Percentiles rank a stretch among this genome's conserved stretches.
Evolutionary conservation across 805 yeast species (phyloP).

Genomic region (Sungouiella thailandica): DNA sequence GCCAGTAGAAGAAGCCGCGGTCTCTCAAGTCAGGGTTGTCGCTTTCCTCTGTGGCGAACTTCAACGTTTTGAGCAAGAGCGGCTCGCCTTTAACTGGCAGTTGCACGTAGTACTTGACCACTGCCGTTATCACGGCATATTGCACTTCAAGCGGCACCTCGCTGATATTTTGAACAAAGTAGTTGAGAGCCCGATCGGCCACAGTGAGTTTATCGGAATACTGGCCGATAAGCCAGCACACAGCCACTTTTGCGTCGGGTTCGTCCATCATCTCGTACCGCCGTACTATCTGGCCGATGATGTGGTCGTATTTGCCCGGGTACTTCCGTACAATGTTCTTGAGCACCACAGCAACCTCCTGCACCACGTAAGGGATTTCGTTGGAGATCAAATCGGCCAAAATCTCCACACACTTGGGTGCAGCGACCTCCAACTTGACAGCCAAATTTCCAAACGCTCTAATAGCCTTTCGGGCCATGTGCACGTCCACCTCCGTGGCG

Average conservation of each 20-base stretch:
- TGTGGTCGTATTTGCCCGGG: conserved; percentile 48
- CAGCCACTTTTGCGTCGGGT: conserved; percentile 70
- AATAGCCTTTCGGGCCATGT: conserved; percentile 83
- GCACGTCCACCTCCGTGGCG: conserved; percentile 80
- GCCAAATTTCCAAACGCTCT: conserved; percentile 89
- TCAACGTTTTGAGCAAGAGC: conserved; percentile 54
- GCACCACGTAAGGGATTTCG: conserved; percentile 68
- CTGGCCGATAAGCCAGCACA: conserved; percentile 83
- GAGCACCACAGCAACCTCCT: conserved; percentile 73
- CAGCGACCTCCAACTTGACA: conserved; percentile 60
- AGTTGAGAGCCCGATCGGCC: conserved; percentile 35
- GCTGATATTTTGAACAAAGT: conserved; percentile 41
- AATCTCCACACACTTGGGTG: conserved; percentile 59
- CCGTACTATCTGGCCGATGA: conserved; percentile 23
- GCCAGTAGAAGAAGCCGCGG: conserved; percentile 82
- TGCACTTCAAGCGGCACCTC: conserved; percentile 76
- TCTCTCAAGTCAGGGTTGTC: conserved; percentile 85
- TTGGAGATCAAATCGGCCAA: conserved; percentile 56
- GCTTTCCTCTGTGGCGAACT: conserved; percentile 65
- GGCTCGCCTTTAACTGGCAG: conserved; percentile 51
- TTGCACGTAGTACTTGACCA: conserved; percentile 61
- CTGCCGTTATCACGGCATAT: conserved; percentile 65
- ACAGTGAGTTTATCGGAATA: conserved; percentile 47
- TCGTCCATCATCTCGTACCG: conserved; percentile 52
- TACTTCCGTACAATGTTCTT: conserved; percentile 74